These are phyloP conservation scores for Amanita brunnescens DNA, from an alignment of 768 basidiomycete species.

Conservation along the genomic window DNA sequence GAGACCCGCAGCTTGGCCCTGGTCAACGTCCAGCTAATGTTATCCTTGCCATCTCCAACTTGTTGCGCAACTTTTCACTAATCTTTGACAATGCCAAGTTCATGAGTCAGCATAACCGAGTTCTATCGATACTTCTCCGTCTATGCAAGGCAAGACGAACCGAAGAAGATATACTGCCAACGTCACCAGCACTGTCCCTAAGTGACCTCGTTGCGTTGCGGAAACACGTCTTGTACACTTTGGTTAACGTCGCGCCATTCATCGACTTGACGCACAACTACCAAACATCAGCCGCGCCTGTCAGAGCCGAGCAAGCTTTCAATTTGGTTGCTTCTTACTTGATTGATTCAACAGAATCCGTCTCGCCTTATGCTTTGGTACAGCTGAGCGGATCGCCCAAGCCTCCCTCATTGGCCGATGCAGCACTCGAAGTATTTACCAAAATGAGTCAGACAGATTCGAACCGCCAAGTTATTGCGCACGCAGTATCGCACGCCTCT, in stretches of 20 bases:
- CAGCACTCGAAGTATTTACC: slow-evolving; percentile 82
- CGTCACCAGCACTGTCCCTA: slow-evolving; percentile 55
- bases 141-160: slow-evolving; percentile 44
- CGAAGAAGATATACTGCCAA: slow-evolving; percentile 29
- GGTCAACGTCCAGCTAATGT: slow-evolving; percentile 61
- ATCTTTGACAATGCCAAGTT: slow-evolving; percentile 61
- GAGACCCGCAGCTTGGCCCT: slow-evolving; percentile 43
- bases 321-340: slow-evolving; percentile 69
- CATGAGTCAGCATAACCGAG: slow-evolving; percentile 54
- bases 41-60: slow-evolving; percentile 62
- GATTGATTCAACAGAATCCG: slow-evolving; percentile 56
- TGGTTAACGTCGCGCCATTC: slow-evolving; percentile 50
- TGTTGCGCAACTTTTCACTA: slow-evolving; percentile 82
- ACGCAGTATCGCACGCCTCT: slow-evolving; percentile 46
- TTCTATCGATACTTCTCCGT: slow-evolving; percentile 61
- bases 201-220: slow-evolving; percentile 65
- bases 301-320: slow-evolving; percentile 50
- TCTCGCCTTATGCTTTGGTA: slow-evolving; percentile 53
- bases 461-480: slow-evolving; percentile 67
- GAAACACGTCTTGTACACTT: slow-evolving; percentile 65
- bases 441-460: slow-evolving; percentile 66
- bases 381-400: slow-evolving; percentile 42
- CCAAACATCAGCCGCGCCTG: slow-evolving; percentile 30
- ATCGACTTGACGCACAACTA: slow-evolving; percentile 38
- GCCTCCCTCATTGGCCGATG: slow-evolving; percentile 57